These are phyloP conservation scores for Crotalaria pallida DNA, from an alignment of 306 rosid genomes.

Conservation along the genomic window DNA sequence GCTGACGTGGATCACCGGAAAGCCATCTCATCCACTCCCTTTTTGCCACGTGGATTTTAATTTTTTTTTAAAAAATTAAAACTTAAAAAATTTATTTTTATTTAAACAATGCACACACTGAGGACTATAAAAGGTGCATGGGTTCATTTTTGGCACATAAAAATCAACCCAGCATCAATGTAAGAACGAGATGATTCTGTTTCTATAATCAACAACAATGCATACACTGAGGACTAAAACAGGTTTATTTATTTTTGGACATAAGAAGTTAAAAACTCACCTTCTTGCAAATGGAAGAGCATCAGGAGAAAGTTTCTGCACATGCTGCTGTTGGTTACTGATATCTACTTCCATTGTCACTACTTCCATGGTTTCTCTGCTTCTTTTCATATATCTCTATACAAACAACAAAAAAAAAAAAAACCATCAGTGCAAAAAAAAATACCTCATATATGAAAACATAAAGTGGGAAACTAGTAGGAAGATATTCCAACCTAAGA, in stretches of 20 bases:
- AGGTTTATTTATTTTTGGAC: not conserved
- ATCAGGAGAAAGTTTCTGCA: slow-evolving; percentile 18
- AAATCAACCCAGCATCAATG: no score
- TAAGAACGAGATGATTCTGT: not conserved
- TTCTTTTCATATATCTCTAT: not conserved
- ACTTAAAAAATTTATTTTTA: no score
- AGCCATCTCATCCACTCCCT: no score
- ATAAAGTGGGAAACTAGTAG: no score
- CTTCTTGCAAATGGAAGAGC: slow-evolving; percentile 71
- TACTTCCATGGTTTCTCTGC: slow-evolving; percentile 25
- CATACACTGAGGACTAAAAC: not conserved
- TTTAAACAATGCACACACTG: not conserved
- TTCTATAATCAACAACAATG: not conserved
- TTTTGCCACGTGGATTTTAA: no score
- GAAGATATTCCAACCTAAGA: no score
- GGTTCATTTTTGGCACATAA: not conserved
- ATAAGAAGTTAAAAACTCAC: no score
- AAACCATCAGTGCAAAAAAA: no score
- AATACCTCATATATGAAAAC: no score
- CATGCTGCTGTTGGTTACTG: not conserved
- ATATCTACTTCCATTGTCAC: slow-evolving; percentile 21
- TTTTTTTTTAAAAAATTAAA: no score
- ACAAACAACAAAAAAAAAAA: not conserved
- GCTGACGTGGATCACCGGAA: no score
- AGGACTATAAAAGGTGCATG: not conserved